These are phyloP conservation scores for Phytopythium sindhum DNA, from an alignment of 352 stramenopile species.

Conservation along the genomic window DNA sequence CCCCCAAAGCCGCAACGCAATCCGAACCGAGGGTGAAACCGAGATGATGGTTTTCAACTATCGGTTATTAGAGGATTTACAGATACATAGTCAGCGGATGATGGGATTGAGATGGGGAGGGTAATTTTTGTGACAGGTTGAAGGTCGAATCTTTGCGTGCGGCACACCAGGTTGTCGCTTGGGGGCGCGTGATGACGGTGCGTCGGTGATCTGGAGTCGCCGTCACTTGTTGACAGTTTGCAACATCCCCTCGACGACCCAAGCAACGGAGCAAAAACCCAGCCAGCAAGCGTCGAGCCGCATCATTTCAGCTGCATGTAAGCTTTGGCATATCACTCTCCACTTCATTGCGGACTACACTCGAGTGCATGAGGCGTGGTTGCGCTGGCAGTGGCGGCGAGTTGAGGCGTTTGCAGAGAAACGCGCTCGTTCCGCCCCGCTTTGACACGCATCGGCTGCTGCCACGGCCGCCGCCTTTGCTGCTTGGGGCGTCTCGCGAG, in stretches of 20 bases:
- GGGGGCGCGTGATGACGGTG: slow-evolving; percentile 1
- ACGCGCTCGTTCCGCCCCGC: not conserved
- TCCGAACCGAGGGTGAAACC: not conserved
- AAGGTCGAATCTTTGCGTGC: not conserved
- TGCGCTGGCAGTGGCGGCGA: not conserved
- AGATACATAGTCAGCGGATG: not conserved
- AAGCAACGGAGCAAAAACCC: not conserved
- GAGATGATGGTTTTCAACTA: not conserved
- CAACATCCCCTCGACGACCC: not conserved
- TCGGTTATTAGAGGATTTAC: not conserved
- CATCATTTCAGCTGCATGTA: too few species aligned
- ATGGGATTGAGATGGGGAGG: not conserved
- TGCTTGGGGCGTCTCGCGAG: not conserved
- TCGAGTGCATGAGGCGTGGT: not conserved
- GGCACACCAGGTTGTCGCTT: not conserved
- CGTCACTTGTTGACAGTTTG: too few species aligned
- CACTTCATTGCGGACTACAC: too few species aligned
- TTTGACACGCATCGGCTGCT: not conserved
- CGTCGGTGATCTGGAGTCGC: not conserved
- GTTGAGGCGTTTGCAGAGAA: slow-evolving; percentile 4
- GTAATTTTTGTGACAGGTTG: not conserved
- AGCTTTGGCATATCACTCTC: too few species aligned
- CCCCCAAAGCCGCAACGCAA: slow-evolving; percentile 5
- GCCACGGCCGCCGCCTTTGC: not conserved
- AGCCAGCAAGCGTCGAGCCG: not conserved